Percentiles rank a stretch among this genome's conserved stretches.
Conservation (phyloP, 169 alveolate genomes). For the Fabrea salina region DNA sequence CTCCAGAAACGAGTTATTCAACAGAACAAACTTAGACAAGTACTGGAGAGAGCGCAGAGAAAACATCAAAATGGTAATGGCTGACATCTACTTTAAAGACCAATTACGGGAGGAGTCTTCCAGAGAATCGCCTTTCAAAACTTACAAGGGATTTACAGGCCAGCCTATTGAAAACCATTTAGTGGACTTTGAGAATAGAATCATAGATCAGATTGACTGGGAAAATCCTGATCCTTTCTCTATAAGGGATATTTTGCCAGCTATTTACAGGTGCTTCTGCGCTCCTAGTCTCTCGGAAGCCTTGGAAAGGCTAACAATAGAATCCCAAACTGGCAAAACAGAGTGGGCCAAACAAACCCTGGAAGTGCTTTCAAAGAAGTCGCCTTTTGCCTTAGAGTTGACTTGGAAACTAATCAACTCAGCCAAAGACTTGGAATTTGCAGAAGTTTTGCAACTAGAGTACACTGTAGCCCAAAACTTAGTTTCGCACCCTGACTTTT, state of each 20-base stretch:
- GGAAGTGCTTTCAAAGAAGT: constrained; percentile 12
- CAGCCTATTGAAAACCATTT: neutral
- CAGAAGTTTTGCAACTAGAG: constrained; percentile 34
- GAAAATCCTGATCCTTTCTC: neutral
- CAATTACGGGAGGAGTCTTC: neutral
- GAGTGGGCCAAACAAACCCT: constrained; percentile 27
- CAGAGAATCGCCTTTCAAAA: neutral
- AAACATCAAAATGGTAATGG: constrained; percentile 8
- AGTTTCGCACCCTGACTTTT: constrained; percentile 2
- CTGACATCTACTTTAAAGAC: neutral
- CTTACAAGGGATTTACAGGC: neutral
- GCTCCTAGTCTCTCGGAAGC: constrained; percentile 32
- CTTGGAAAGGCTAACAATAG: constrained; percentile 31
- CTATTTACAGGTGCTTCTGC: constrained; percentile 40
- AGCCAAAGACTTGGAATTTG: constrained; percentile 31
- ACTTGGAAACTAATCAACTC: constrained; percentile 33
- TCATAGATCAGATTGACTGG: neutral
- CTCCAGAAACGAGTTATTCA: neutral
- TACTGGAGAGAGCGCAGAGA: neutral
- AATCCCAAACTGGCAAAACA: neutral
- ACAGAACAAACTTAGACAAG: neutral
- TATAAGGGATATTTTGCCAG: neutral
- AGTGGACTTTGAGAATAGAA: neutral
- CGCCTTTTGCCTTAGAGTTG: constrained; percentile 38
- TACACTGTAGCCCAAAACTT: constrained; percentile 35